Conservation (phyloP, 768 basidiomycete genomes). For the Goffeauzyma gilvescens region DNA sequence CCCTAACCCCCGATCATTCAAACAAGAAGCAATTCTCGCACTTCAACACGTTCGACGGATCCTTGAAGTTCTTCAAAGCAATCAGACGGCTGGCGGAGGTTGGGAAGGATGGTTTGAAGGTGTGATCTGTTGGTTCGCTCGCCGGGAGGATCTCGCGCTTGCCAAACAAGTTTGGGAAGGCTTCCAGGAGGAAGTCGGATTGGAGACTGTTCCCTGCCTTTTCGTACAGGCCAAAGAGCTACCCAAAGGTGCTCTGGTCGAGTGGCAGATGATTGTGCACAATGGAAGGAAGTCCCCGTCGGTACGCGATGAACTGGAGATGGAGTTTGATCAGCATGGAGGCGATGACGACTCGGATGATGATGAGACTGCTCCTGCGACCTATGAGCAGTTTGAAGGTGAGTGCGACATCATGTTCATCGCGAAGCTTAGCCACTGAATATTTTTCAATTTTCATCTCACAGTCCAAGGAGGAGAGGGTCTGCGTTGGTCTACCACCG, state of each 20-base stretch:
- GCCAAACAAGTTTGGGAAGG: constrained; percentile 22
- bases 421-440: no score
- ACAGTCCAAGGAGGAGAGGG: no score
- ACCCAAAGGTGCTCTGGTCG: constrained; percentile 32
- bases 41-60: constrained; percentile 66
- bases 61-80: constrained; percentile 40
- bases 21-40: constrained; percentile 51
- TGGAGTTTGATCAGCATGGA: no score
- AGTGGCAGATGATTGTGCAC: constrained; percentile 34
- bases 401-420: no score
- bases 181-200: constrained; percentile 13
- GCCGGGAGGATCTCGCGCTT: constrained; percentile 9
- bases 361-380: no score
- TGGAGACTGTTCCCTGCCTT: constrained; percentile 16
- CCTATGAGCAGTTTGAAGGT: no score
- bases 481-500: no score
- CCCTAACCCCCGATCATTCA: constrained; percentile 36
- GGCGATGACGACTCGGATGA: no score
- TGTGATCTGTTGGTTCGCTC: constrained; percentile 50
- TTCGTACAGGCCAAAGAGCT: constrained; percentile 29
- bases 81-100: constrained; percentile 37
- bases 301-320: no score
- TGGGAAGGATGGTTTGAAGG: constrained; percentile 45
- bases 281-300: constrained; percentile 23
- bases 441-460: no score